These are phyloP conservation scores for Irpex lacteus DNA, from an alignment of 1,284 basidiomycete species.

Conservation along the genomic window DNA sequence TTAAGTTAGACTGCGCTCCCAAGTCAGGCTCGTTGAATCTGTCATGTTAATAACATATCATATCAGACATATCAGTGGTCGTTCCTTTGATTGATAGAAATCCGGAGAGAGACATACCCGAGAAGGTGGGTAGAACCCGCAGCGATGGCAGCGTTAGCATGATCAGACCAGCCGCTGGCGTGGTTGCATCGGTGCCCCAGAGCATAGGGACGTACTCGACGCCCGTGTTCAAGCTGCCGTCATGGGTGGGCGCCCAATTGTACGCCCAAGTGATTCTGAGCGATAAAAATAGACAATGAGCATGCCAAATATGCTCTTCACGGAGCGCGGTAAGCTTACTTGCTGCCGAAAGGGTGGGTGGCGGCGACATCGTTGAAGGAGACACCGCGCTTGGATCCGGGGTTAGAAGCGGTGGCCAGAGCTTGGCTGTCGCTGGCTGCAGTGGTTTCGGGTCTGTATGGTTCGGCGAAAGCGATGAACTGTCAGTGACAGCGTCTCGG, in stretches of 20 bases:
- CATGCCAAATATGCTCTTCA: not conserved
- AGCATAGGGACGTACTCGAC: constrained; percentile 29
- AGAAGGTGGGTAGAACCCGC: constrained; percentile 28
- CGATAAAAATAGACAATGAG: not conserved
- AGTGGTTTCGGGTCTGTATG: not conserved
- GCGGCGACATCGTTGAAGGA: constrained; percentile 27
- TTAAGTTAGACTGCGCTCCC: constrained; percentile 29
- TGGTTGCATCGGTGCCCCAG: constrained; percentile 22
- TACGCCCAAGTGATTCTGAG: constrained; percentile 25
- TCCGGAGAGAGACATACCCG: constrained; percentile 18
- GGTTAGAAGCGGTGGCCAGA: not conserved
- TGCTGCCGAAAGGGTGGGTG: constrained; percentile 21
- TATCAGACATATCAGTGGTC: not conserved
- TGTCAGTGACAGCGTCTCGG: not conserved
- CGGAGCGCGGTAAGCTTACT: constrained; percentile 15
- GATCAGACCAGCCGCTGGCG: constrained; percentile 23
- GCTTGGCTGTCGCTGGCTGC: not conserved
- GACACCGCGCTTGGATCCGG: constrained; percentile 26
- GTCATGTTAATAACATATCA: not conserved
- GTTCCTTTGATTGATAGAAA: not conserved
- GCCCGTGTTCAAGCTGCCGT: constrained; percentile 21
- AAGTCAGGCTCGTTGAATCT: constrained; percentile 35
- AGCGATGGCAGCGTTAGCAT: constrained; percentile 29
- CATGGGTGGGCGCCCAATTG: constrained; percentile 25
- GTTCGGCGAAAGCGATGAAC: not conserved